Conservation (phyloP, 495 filamentous ascomycete genomes). For the Aspergillus homomorphus region DNA sequence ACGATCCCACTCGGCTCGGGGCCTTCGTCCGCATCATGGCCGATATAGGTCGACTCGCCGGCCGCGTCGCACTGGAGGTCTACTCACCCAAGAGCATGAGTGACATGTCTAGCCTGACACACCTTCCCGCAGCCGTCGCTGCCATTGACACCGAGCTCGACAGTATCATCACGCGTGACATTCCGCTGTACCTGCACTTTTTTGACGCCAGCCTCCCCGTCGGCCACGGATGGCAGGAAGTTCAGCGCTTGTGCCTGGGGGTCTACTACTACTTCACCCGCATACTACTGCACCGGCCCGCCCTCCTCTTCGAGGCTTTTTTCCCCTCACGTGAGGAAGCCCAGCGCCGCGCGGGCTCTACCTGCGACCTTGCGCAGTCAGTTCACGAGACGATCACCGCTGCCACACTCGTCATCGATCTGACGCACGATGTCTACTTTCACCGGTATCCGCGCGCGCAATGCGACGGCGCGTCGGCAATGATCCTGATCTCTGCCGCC, state of each 20-base stretch:
- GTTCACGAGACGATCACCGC: not conserved
- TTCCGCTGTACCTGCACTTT: not conserved
- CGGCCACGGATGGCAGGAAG: not conserved
- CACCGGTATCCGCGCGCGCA: not conserved
- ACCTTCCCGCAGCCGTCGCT: not conserved
- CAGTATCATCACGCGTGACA: not conserved
- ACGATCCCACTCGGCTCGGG: not conserved
- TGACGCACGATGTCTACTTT: conserved; percentile 2
- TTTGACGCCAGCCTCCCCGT: not conserved
- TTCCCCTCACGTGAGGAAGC: not conserved
- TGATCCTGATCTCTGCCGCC: not conserved
- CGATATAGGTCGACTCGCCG: not conserved
- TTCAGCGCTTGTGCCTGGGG: not conserved
- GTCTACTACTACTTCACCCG: not conserved
- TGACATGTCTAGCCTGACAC: not conserved
- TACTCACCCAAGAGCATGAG: not conserved
- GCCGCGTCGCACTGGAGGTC: not conserved
- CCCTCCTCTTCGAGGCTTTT: not conserved
- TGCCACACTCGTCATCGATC: not conserved
- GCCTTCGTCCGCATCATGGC: not conserved
- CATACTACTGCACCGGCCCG: not conserved
- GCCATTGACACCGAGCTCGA: not conserved
- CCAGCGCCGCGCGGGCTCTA: not conserved
- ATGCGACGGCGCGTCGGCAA: not conserved
- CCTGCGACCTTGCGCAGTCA: not conserved